Evolutionary conservation across 2,329 filamentous ascomycete species (phyloP).

Genomic region (Biscogniauxia marginata): DNA sequence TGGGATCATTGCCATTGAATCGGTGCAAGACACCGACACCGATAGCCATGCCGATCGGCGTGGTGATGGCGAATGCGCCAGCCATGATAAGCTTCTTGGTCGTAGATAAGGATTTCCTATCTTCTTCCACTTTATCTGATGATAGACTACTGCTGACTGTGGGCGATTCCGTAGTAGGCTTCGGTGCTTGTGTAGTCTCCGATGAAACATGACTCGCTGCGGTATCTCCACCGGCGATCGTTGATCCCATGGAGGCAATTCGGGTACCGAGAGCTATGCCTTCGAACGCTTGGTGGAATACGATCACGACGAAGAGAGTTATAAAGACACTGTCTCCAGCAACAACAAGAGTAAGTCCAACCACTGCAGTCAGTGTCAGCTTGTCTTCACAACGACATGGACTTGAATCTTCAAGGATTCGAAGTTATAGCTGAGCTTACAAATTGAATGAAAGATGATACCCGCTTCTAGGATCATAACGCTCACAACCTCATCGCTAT

Average conservation of each 20-base stretch:
- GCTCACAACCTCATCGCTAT: conserved; percentile 43
- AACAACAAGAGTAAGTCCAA: conserved; percentile 63
- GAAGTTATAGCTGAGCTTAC: conserved; percentile 41
- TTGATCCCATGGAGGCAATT: conserved; percentile 56
- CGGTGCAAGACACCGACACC: conserved; percentile 67
- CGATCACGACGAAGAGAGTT: conserved; percentile 64
- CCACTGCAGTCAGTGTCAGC: conserved; percentile 42
- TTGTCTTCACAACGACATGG: too few species aligned
- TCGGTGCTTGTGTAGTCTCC: conserved; percentile 20
- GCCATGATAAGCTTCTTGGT: conserved; percentile 61
- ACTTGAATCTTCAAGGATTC: too few species aligned
- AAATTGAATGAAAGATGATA: conserved; percentile 71
- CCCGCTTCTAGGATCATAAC: conserved; percentile 71
- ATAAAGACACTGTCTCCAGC: conserved; percentile 55
- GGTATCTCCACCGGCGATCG: neutral
- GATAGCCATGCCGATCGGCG: conserved; percentile 77
- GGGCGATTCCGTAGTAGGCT: neutral
- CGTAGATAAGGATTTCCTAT: conserved; percentile 33
- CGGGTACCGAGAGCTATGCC: conserved; percentile 71
- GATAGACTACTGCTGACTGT: neutral
- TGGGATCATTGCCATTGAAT: conserved; percentile 72
- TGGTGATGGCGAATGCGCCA: conserved; percentile 65
- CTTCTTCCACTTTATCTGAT: neutral
- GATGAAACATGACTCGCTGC: neutral
- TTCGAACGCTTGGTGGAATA: conserved; percentile 79